Base-by-base conservation (phyloP, 2,329 filamentous ascomycete species). In the Paecilomyces niveus region DNA sequence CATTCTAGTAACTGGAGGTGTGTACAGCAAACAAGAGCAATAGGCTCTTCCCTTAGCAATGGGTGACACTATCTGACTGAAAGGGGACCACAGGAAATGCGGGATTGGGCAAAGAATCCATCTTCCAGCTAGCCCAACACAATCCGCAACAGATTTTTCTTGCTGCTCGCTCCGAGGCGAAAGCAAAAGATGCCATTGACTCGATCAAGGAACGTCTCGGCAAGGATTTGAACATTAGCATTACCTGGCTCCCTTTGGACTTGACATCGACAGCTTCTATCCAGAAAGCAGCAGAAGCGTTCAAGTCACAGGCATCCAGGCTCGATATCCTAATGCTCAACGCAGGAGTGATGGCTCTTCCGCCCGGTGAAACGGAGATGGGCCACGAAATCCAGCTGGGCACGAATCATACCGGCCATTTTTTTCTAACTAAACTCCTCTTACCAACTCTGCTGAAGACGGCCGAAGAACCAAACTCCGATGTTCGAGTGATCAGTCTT, bases 41-140 rank as follows among this genome's bases (percentile, higher is more conserved):
- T 45, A 29, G 1, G 26, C 26, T 29, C 26, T 18, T n/a, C 39
- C 2, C 3, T 5, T 8, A 7, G 15, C 39, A 8, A 45, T 45
- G 15, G n/a, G 21, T 45, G 39, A 45, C 9, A 6, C 3, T 45
- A n/a, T 7, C 15, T 18, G 18, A 45, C 39, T 45, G 6, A 45
- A 45, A 7, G 15, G 10, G 18, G 8, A 18, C n/a, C 7, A 18
- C 39, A 73, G 70, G 70, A 59, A 83, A 80, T 57, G 68, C 73
- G n/a, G 81, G 81, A 0, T 72, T 83, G 0, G 81, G 81, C 24
- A 74, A 71, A 58, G 70, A 74, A 57, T 74, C 74, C 3, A 67
- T 79, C 45, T 63, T 74, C 11, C 71, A 73, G 3, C 69, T 80
- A 7, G 72, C 76, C 11, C 71, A 72, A 55, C 77, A 79, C 61